phyloP scores from a whole-genome alignment of 352 stramenopile species.

The Aphanomyces astaci region DNA sequence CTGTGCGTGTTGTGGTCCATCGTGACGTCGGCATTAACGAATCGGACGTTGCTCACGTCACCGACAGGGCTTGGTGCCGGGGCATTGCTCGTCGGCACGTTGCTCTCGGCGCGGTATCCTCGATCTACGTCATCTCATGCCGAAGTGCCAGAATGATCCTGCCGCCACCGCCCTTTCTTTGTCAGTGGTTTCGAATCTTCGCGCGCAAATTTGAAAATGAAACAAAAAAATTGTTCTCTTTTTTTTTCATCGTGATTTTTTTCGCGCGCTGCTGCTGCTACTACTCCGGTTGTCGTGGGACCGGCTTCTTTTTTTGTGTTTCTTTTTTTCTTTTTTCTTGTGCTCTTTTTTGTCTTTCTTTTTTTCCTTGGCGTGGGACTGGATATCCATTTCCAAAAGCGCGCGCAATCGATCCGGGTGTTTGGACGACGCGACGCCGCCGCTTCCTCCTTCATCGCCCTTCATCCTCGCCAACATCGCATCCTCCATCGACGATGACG shows the following conservation, averaged over 20 bases:
- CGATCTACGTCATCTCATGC: background rate
- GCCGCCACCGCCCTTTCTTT: background rate
- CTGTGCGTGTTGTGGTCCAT: slow-evolving; percentile 20
- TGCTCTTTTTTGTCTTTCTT: slow-evolving; percentile 20
- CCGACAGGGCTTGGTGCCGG: slow-evolving; percentile 1
- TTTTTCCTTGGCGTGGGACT: background rate
- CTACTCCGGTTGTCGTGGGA: too few relatives aligned
- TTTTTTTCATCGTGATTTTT: background rate
- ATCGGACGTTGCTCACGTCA: background rate
- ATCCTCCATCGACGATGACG: background rate
- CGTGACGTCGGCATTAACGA: background rate
- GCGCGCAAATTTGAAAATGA: background rate
- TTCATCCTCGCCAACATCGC: too few relatives aligned
- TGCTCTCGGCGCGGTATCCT: background rate
- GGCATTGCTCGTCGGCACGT: background rate
- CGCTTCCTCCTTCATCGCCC: too few relatives aligned
- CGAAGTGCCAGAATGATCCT: background rate
- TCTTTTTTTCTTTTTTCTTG: slow-evolving; percentile 21
- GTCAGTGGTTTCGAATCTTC: background rate
- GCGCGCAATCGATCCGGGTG: slow-evolving; percentile 2
- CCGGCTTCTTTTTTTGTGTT: slow-evolving; percentile 15
- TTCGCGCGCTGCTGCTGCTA: too few relatives aligned
- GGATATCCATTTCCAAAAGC: slow-evolving; percentile 9
- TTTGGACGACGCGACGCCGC: too few relatives aligned
- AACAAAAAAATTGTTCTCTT: too few relatives aligned